Base-by-base conservation (phyloP, 2,329 filamentous ascomycete genomes). In the Neonectria ditissima region DNA sequence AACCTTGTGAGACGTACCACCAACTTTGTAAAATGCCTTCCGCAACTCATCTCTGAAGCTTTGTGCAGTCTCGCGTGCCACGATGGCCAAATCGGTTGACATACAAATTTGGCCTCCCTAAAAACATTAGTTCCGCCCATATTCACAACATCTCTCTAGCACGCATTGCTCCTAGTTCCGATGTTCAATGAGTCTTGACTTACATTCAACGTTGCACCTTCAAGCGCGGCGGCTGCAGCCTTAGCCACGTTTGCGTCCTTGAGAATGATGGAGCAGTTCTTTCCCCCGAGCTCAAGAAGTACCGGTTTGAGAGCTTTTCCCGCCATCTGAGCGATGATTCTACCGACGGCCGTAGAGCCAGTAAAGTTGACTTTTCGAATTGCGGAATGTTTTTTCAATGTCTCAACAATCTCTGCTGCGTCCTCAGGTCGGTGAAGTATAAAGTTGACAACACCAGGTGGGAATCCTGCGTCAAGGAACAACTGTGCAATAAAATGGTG, bases 321-420 rank as follows among this genome's bases (percentile, higher is more conserved):
- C 2, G 79, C 78, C 24, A 69, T 72, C 1, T 65, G 64, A 4
- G 75, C 78, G 50, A 82, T 79, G 5, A 75, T 71, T 5, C 75
- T 63, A 2, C 81, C 80, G 1, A 81, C 78, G 2, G 69, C 65
- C 2, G 78, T 77, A 4, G 71, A 75, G 7, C 81, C 80, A 0
- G 79, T 83, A 62, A 83, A 82, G 53, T 79, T 80, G 48, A 76
- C 69, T 55, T 80, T 82, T 16, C 73, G 66, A 13, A 82, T 74
- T 0, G 65, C 69, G 0, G 73, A 70, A 11, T 75, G 69, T 1
- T 72, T 67, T 30, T 82, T 80, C 37, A 81, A 55, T 5, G 69
- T 59, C 26, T 78, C 73, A 5, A 76, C 77, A 7, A 79, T 63
- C 6, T 68, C 69, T 1, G 75, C 67, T 8, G 77, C 79, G 58